These are phyloP conservation scores for Picochlorum sp. DNA, from an alignment of 139 green algal genomes.

Conservation along the genomic window DNA sequence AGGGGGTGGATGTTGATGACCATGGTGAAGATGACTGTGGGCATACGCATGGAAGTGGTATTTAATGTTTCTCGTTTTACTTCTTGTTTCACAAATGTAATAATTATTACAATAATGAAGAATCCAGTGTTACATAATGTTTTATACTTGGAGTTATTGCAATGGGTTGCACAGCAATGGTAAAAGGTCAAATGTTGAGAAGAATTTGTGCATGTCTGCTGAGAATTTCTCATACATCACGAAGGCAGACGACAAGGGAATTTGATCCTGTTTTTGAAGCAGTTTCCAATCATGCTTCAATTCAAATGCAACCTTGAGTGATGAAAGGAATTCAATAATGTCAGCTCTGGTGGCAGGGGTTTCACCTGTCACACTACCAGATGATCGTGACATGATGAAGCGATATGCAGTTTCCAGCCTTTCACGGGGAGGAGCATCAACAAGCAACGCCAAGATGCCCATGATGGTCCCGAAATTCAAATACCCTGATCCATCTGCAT, in stretches of 20 bases:
- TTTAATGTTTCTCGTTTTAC: slow-evolving; percentile 2
- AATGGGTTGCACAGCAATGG: slow-evolving; percentile 6
- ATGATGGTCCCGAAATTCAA: neutral
- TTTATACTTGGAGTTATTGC: neutral
- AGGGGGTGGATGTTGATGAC: neutral
- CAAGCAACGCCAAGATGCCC: neutral
- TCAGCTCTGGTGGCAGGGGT: slow-evolving; percentile 9
- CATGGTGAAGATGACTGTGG: slow-evolving; percentile 4
- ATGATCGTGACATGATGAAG: slow-evolving; percentile 8
- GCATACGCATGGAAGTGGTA: slow-evolving; percentile 9
- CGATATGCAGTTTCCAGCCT: slow-evolving; percentile 5
- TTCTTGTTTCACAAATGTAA: no score
- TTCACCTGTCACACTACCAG: slow-evolving; percentile 1
- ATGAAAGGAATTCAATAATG: slow-evolving; percentile 8
- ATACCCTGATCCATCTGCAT: slow-evolving; percentile 1
- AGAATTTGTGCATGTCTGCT: slow-evolving; percentile 10
- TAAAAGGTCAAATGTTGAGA: slow-evolving; percentile 1
- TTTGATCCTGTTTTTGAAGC: neutral
- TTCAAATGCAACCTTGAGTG: slow-evolving; percentile 7
- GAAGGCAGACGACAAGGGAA: neutral
- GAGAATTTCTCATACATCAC: slow-evolving; percentile 13
- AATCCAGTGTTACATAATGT: neutral
- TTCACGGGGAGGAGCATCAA: slow-evolving; percentile 5
- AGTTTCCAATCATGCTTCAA: slow-evolving; percentile 2
- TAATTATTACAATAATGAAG: no score